phyloP scores from a whole-genome alignment of 208 protist genomes.

The Strigomonas galati region DNA sequence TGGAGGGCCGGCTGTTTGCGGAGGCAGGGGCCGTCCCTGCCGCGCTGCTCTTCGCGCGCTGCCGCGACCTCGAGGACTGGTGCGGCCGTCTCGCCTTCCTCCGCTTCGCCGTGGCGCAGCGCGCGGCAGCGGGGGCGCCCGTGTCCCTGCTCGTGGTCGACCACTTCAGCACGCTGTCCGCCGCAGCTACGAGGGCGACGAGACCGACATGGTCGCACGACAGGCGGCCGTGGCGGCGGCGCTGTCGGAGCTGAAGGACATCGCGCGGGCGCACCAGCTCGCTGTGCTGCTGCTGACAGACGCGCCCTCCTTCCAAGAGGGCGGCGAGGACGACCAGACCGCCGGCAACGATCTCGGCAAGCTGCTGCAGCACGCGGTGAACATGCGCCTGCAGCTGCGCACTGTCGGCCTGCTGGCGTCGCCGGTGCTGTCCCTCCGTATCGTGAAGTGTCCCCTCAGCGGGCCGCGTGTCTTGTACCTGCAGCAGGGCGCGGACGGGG shows the following conservation, averaged over 20 bases:
- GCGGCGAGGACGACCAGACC: neutral
- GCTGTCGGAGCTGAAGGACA: slow-evolving; percentile 45
- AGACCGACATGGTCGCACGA: slow-evolving; percentile 35
- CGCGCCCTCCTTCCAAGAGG: neutral
- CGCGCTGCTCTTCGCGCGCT: neutral
- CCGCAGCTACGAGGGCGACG: slow-evolving; percentile 31
- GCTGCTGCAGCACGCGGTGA: slow-evolving; percentile 62
- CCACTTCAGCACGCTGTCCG: slow-evolving; percentile 40
- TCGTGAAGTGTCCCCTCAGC: slow-evolving; percentile 51
- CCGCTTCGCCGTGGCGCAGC: slow-evolving; percentile 2
- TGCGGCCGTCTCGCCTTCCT: neutral
- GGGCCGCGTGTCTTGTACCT: slow-evolving; percentile 16
- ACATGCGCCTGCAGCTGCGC: slow-evolving; percentile 52
- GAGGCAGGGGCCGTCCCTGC: neutral
- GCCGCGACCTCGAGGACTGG: neutral
- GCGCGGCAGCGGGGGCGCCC: slow-evolving; percentile 4
- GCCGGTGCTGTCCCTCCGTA: slow-evolving; percentile 29
- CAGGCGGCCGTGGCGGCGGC: slow-evolving; percentile 38
- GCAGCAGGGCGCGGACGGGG: neutral
- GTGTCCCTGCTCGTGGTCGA: slow-evolving; percentile 61
- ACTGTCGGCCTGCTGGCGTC: slow-evolving; percentile 9
- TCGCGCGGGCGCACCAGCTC: slow-evolving; percentile 35
- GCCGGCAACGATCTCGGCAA: slow-evolving; percentile 41
- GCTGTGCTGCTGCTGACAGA: slow-evolving; percentile 51
- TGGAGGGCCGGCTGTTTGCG: neutral